These are phyloP conservation scores for Saccharum hybrid DNA, from an alignment of 202 grass and related monocot species.

Conservation along the genomic window DNA sequence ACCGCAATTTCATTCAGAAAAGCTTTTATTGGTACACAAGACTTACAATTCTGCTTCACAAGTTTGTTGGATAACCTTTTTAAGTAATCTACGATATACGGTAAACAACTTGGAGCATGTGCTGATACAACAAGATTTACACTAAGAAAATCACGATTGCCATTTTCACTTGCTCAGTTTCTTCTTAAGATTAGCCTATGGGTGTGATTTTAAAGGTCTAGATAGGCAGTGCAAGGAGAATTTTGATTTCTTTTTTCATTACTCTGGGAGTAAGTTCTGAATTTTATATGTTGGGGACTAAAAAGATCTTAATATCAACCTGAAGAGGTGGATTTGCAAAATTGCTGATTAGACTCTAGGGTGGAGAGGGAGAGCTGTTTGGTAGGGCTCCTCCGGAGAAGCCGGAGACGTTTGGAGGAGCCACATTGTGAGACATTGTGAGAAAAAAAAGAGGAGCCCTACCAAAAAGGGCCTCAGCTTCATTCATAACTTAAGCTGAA, in stretches of 20 bases:
- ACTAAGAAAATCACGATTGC: background rate
- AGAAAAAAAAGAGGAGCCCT: too few relatives aligned
- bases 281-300: background rate
- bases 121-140: background rate
- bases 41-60: conserved; percentile 10
- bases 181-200: conserved; percentile 3
- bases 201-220: background rate
- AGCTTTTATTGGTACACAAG: conserved; percentile 1
- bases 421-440: too few relatives aligned
- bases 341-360: background rate
- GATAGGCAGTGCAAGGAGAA: background rate
- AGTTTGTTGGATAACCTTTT: background rate
- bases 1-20: conserved; percentile 35
- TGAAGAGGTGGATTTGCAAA: background rate
- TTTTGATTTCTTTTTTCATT: background rate
- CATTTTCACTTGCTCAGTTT: background rate
- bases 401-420: too few relatives aligned
- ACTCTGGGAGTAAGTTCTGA: background rate
- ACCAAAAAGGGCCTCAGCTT: background rate
- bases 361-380: background rate
- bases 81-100: background rate
- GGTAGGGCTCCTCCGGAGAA: too few relatives aligned
- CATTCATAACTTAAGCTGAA: background rate
- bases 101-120: background rate
- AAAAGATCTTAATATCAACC: background rate